phyloP scores from a whole-genome alignment of 306 rosid genomes.

The Dalbergia cochinchinensis region DNA sequence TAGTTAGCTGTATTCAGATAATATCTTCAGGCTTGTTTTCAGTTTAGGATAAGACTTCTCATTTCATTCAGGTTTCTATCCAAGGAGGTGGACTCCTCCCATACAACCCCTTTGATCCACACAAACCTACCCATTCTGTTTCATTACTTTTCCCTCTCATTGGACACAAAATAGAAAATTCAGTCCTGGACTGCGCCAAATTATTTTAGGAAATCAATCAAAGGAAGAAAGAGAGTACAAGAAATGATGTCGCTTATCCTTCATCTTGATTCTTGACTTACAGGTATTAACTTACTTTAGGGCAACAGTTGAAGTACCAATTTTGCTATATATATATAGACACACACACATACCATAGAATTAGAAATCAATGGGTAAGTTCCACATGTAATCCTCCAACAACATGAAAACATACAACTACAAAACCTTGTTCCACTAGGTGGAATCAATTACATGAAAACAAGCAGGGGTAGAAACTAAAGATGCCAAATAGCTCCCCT shows the following conservation, averaged over 20 bases:
- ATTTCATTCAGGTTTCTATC: slow-evolving; percentile 5
- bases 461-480: too few species aligned
- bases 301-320: too few species aligned
- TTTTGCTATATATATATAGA: too few species aligned
- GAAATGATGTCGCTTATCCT: neutral
- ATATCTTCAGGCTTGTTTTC: neutral
- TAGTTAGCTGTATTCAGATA: neutral
- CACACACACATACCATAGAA: too few species aligned
- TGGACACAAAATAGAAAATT: neutral
- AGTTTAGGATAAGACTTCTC: neutral
- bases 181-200: neutral
- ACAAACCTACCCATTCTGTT: neutral
- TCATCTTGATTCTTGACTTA: too few species aligned
- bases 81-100: slow-evolving; percentile 18
- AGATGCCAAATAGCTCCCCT: too few species aligned
- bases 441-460: too few species aligned
- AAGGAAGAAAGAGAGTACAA: neutral
- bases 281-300: too few species aligned
- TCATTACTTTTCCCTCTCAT: slow-evolving; percentile 10
- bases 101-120: neutral
- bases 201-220: neutral
- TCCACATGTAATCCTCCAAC: too few species aligned
- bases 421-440: too few species aligned
- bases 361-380: too few species aligned
- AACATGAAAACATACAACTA: too few species aligned